Conservation (phyloP, 192 early-diverging fungal genomes). For the Neocallimastix lanati region DNA sequence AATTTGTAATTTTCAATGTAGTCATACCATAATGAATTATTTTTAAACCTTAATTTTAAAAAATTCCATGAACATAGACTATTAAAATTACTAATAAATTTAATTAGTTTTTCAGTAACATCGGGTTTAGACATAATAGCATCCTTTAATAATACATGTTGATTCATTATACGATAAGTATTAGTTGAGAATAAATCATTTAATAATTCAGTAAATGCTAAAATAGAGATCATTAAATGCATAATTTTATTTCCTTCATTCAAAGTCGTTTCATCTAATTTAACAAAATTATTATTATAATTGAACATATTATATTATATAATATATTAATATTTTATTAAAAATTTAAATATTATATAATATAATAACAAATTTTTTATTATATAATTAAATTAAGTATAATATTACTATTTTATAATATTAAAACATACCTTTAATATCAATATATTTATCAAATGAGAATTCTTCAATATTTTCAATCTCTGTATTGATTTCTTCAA, state of each 20-base stretch:
- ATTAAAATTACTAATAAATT: background rate
- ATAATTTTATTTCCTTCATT: background rate
- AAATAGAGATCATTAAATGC: background rate
- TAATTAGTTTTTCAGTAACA: background rate
- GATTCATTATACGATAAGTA: background rate
- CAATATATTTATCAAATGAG: slow-evolving; percentile 36
- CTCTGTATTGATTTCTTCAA: slow-evolving; percentile 17
- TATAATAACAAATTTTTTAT: too few relatives aligned
- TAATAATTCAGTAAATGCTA: background rate
- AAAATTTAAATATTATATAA: too few relatives aligned
- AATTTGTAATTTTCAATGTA: background rate
- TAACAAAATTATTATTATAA: too few relatives aligned
- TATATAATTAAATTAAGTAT: too few relatives aligned
- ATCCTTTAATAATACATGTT: background rate
- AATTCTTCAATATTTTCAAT: slow-evolving; percentile 22
- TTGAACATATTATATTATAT: too few relatives aligned
- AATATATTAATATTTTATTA: too few relatives aligned
- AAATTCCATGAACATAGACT: background rate
- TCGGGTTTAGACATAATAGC: background rate
- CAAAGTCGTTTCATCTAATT: background rate
- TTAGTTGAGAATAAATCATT: background rate
- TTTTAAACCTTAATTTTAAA: background rate
- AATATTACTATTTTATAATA: too few relatives aligned
- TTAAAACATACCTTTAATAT: slow-evolving; percentile 41
- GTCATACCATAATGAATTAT: background rate